Evolutionary conservation across 1,139 yeast genomes (phyloP), one percentile per base, ranked within the genome.

Genomic region (Protomyces inundatus): DNA sequence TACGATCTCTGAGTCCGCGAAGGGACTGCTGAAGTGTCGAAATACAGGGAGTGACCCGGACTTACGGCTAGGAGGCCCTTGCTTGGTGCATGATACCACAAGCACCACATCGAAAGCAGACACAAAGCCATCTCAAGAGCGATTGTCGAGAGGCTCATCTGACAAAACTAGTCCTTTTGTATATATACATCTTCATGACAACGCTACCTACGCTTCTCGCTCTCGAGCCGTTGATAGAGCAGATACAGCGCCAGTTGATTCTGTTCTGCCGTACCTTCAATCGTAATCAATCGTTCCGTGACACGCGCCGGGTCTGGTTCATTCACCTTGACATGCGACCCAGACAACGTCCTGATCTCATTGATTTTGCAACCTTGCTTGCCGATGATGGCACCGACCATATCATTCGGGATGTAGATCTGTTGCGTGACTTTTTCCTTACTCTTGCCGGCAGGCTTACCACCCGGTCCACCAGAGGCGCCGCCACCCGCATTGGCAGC

Each of bases 351-450:
- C 69, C 95, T 82, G 55, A 90, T 86, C 67, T 87, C 90, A 71
- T 86, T 88, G 66, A 90, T 87, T 71, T 86, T 88, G 71, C 85
- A 84, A 34, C 97, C 97, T 48, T 90, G 90, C 75, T 86, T 88
- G 6, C 97, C 97, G 68, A 90, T 90, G 30, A 90, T 87, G 46
- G 89, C 84, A 0, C 97, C 97, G 57, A 89, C 91, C 74, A 81
- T 86, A 55, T 82, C 82, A 71, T 87, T 87, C 46, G 95, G 91
- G 54, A 90, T 90, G 69, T 77, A 85, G 2, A 89, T 78, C 67
- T 87, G 91, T 73, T 88, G 90, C 66, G 82, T 81, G 68, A 79
- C 78, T 69, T 53, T 51, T 33, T 57, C 64, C 34, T 54, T 50
- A 16, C 62, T 54, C 39, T 48, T 51, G 23, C 30, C n/a, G 30